Evolutionary conservation across 2,329 filamentous ascomycete genomes (phyloP), one percentile per base, ranked within the genome.

Genomic region (Ceratocystiopsis brevicomis): DNA sequence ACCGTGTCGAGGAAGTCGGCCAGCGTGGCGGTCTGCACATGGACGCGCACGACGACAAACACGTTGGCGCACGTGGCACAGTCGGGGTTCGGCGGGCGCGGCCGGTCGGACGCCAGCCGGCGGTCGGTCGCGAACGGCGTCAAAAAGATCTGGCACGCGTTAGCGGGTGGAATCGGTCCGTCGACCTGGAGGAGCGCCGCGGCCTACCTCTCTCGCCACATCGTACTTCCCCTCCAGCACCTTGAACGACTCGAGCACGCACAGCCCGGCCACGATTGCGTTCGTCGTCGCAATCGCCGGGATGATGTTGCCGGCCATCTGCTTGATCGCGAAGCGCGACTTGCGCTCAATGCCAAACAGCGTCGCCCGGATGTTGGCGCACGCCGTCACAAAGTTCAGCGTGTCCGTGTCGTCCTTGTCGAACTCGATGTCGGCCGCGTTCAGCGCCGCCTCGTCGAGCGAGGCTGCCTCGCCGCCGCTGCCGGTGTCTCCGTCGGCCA

Each of bases 271-370:
- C 2, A 90, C 88, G 58, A 96, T 93, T 15, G 90, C 90, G 58
- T 98, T 98, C 0, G 90, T 96, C 0, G 90, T 98, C 6, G 90
- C 90, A 56, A 98, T 98, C 2, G 90, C 90, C 1, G 90, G 90
- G 48, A 98, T 98, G 53, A 98, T 98, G 57, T 98, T 98, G 43
- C 90, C 90, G 4, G 90, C 90, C 88, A 96, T 98, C 61, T 98
- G 82, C 64, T 98, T 98, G 54, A 90, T 87, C 56, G 96, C 87
- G 55, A 96, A 98, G 46, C 92, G 85, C 18, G 86, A 93, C 58
- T 85, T 88, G 5, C 68, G 64, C 43, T 88, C 81, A 45, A 98
- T 94, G 44, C 78, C 81, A 56, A 98, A 98, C n/a, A 93, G 70
- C 19, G 74, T 68, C 1, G 88, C 90, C 38, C 90, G 76, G 19